phyloP scores from a whole-genome alignment of 108 stramenopile genomes.

The Skeletonema menzelii region DNA sequence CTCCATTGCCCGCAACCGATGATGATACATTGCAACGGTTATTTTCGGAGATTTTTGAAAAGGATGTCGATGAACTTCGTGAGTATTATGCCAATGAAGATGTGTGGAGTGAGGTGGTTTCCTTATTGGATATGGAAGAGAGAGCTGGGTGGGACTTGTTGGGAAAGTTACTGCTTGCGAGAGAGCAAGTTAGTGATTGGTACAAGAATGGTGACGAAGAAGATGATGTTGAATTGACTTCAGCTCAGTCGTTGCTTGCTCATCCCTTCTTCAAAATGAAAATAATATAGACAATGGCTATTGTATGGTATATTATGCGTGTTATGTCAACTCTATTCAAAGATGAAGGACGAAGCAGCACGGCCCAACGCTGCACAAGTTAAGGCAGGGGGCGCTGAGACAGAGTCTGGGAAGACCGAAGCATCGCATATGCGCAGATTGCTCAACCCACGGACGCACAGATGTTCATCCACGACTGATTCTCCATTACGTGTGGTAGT shows the following conservation, averaged over 20 bases:
- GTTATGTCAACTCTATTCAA: neutral
- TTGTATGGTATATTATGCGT: neutral
- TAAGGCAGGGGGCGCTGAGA: conserved; percentile 70
- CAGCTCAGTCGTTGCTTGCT: conserved; percentile 52
- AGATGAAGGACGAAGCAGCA: conserved; percentile 31
- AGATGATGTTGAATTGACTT: conserved; percentile 38
- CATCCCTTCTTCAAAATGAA: conserved; percentile 65
- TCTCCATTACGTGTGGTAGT: neutral
- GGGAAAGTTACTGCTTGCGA: conserved; percentile 62
- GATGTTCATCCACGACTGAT: conserved; percentile 60
- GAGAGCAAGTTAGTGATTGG: conserved; percentile 55
- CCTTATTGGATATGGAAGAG: conserved; percentile 67
- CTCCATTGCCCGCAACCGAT: conserved; percentile 73
- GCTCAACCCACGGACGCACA: conserved; percentile 46
- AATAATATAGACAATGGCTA: conserved; percentile 1
- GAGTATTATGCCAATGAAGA: conserved; percentile 85
- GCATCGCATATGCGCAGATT: conserved; percentile 73
- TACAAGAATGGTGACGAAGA: conserved; percentile 32
- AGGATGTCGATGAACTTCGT: conserved; percentile 75
- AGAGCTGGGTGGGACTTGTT: conserved; percentile 80
- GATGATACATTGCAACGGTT: conserved; percentile 83
- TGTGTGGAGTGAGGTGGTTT: conserved; percentile 66
- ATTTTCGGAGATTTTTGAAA: conserved; percentile 77
- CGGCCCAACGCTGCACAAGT: conserved; percentile 75
- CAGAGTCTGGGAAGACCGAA: conserved; percentile 59